phyloP scores from a whole-genome alignment of 1,284 basidiomycete species.

The Ceratobasidium sp. region DNA sequence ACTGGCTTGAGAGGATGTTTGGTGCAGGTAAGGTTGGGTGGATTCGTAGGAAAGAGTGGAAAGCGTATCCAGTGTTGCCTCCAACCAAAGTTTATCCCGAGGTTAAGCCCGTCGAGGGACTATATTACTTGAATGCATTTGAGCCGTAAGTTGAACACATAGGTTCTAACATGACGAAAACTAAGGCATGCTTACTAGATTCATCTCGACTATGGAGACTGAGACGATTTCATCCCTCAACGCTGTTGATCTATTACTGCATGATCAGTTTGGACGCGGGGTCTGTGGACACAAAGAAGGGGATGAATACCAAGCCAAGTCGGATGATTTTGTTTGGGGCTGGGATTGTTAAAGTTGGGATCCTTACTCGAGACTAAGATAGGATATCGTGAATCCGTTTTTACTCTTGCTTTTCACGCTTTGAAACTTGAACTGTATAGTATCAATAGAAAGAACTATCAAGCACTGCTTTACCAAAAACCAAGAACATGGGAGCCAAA shows the following conservation, averaged over 20 bases:
- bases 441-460: conserved; percentile 8
- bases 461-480: not conserved
- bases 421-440: conserved; percentile 19
- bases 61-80: conserved; percentile 74
- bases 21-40: conserved; percentile 71
- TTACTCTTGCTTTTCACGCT: not conserved
- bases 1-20: conserved; percentile 72
- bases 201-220: conserved; percentile 91
- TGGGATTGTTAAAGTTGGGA: conserved; percentile 42
- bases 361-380: not conserved
- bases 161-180: conserved; percentile 26
- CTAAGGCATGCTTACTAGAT: conserved; percentile 52
- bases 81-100: conserved; percentile 76
- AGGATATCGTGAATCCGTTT: not conserved
- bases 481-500: not conserved
- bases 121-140: conserved; percentile 90
- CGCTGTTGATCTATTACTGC: conserved; percentile 75
- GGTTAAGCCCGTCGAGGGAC: conserved; percentile 71
- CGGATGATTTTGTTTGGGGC: conserved; percentile 42
- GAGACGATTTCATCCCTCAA: conserved; percentile 85
- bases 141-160: conserved; percentile 66
- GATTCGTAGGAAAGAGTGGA: conserved; percentile 86
- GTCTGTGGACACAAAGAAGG: conserved; percentile 57
- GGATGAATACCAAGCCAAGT: conserved; percentile 28
- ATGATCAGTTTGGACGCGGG: conserved; percentile 67